Evolutionary conservation across 2,329 filamentous ascomycete genomes (phyloP).

Genomic region (Metarhizium brunneum): DNA sequence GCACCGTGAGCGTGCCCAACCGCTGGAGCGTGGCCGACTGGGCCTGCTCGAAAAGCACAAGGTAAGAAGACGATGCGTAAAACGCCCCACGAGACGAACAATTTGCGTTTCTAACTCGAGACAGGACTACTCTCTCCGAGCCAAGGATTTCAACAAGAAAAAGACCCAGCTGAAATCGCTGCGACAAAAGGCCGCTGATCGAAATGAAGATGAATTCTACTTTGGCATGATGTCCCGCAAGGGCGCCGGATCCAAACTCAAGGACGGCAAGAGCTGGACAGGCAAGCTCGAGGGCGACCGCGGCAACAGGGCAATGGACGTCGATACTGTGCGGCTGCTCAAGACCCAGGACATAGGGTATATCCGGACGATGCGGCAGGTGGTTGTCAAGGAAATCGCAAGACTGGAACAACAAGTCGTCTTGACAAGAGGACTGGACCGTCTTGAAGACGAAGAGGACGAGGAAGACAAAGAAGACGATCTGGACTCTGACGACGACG

Average conservation of each 20-base stretch:
- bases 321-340: slow-evolving; percentile 51
- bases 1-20: slow-evolving; percentile 85
- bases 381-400: slow-evolving; percentile 48
- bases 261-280: slow-evolving; percentile 40
- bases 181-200: slow-evolving; percentile 51
- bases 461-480: slow-evolving; percentile 20
- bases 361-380: slow-evolving; percentile 51
- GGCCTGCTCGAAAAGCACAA: slow-evolving; percentile 96
- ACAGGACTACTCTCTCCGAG: slow-evolving; percentile 55
- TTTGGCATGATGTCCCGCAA: slow-evolving; percentile 58
- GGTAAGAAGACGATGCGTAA: slow-evolving; percentile 29
- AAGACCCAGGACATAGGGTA: slow-evolving; percentile 64
- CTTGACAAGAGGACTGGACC: slow-evolving; percentile 29
- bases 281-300: slow-evolving; percentile 50
- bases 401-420: slow-evolving; percentile 45
- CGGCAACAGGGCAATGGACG: slow-evolving; percentile 44
- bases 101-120: slow-evolving; percentile 3
- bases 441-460: slow-evolving; percentile 24
- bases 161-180: slow-evolving; percentile 51
- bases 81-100: not conserved
- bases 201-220: slow-evolving; percentile 67
- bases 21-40: slow-evolving; percentile 71
- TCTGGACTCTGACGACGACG: slow-evolving; percentile 23
- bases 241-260: slow-evolving; percentile 41
- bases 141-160: slow-evolving; percentile 58